These are phyloP conservation scores for Fusarium temperatum DNA, from an alignment of 2,329 filamentous ascomycete genomes.

Conservation along the genomic window DNA sequence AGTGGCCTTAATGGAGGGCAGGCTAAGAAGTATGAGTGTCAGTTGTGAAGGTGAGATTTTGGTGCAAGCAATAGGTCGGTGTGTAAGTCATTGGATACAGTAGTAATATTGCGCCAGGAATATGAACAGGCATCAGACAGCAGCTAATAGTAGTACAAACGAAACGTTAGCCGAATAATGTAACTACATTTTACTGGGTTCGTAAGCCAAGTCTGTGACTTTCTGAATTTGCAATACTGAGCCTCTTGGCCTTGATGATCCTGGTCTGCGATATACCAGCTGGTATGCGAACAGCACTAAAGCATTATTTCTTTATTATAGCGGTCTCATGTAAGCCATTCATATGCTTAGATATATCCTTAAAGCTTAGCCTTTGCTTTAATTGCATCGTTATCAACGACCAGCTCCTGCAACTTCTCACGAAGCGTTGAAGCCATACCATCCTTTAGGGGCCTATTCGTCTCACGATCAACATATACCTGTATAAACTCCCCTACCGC, in stretches of 20 bases:
- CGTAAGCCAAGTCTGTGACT: background rate
- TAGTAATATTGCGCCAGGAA: background rate
- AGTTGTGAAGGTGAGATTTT: conserved; percentile 33
- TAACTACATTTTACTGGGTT: background rate
- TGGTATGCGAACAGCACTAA: background rate
- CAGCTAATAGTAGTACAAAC: background rate
- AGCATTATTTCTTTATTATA: background rate
- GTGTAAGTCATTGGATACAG: background rate
- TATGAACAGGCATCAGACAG: background rate
- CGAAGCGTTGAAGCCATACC: conserved; percentile 72
- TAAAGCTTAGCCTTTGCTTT: conserved; percentile 22
- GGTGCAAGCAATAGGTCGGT: background rate
- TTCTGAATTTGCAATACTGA: background rate
- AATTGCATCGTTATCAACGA: conserved; percentile 43
- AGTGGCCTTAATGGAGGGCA: conserved; percentile 57
- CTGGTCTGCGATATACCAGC: background rate
- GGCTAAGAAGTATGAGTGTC: conserved; percentile 51
- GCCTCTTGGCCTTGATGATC: background rate
- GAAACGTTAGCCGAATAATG: background rate
- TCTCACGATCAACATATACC: conserved; percentile 83
- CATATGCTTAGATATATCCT: background rate
- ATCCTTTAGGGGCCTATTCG: conserved; percentile 69
- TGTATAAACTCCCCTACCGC: conserved; percentile 89
- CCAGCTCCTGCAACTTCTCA: conserved; percentile 65
- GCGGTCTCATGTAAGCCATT: background rate